phyloP scores from a whole-genome alignment of 108 stramenopile species.

The Nitzschia palea region DNA sequence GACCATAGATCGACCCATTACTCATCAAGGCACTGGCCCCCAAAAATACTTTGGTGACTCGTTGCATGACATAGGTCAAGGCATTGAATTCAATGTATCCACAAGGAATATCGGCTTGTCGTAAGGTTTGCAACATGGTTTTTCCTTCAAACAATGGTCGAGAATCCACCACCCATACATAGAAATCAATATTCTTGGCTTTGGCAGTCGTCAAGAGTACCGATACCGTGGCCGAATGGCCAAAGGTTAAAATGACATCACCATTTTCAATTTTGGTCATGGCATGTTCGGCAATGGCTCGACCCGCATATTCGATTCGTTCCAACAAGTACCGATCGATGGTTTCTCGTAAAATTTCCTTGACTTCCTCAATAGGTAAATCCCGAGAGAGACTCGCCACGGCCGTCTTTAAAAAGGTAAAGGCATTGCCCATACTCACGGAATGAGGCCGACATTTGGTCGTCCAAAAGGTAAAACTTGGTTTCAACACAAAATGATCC shows the following conservation, averaged over 20 bases:
- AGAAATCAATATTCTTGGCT: slow-evolving; percentile 40
- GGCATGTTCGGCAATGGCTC: slow-evolving; percentile 85
- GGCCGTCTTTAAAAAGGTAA: slow-evolving; percentile 84
- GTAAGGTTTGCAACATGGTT: slow-evolving; percentile 58
- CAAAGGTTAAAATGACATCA: slow-evolving; percentile 92
- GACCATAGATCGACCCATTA: slow-evolving; percentile 91
- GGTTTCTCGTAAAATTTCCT: slow-evolving; percentile 68
- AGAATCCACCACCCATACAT: slow-evolving; percentile 95
- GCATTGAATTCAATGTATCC: slow-evolving; percentile 90
- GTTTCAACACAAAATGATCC: slow-evolving; percentile 83
- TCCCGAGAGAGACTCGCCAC: slow-evolving; percentile 91
- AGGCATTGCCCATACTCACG: slow-evolving; percentile 96
- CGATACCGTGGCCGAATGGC: slow-evolving; percentile 69
- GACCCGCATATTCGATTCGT: slow-evolving; percentile 87
- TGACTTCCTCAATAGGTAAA: slow-evolving; percentile 70
- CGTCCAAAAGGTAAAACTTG: slow-evolving; percentile 88
- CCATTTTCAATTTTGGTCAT: slow-evolving; percentile 70
- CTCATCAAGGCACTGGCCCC: slow-evolving; percentile 96
- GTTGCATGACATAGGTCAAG: slow-evolving; percentile 91
- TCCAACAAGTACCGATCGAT: slow-evolving; percentile 90
- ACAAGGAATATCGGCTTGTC: slow-evolving; percentile 68
- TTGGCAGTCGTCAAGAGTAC: slow-evolving; percentile 46
- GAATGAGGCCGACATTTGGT: slow-evolving; percentile 89
- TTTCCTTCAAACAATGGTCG: slow-evolving; percentile 86
- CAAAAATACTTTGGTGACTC: slow-evolving; percentile 95